Evolutionary conservation across 345 rosid genomes (phyloP).

Genomic region (Salix suchowensis): DNA sequence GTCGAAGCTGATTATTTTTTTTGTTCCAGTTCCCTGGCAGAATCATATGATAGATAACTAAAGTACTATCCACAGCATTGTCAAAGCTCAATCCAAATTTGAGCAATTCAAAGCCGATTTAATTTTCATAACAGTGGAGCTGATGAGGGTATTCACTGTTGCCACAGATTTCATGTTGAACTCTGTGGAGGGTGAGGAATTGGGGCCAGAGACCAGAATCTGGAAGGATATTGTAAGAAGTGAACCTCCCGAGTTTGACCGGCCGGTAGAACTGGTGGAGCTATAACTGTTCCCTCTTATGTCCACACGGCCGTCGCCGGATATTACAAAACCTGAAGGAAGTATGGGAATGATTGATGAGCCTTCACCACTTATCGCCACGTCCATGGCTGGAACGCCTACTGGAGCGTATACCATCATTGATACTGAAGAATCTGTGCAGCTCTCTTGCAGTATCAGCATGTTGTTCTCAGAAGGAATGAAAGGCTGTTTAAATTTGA

Average conservation of each 20-base stretch:
- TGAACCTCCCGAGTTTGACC: conserved; percentile 30
- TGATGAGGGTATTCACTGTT: conserved; percentile 46
- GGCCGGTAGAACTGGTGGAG: conserved; percentile 3
- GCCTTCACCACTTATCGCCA: conserved; percentile 34
- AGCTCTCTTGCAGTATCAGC: conserved; percentile 59
- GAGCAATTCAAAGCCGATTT: conserved; percentile 38
- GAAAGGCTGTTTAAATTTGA: conserved; percentile 24
- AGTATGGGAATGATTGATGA: conserved; percentile 41
- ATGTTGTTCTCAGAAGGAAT: conserved; percentile 22
- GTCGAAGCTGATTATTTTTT: not conserved
- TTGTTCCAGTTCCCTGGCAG: not conserved
- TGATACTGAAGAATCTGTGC: conserved; percentile 43
- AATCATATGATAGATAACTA: not conserved
- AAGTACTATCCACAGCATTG: not conserved
- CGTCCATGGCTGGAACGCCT: conserved; percentile 27
- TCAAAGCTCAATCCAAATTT: conserved; percentile 1
- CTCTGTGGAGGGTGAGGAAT: conserved; percentile 15
- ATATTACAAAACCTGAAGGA: conserved; percentile 70
- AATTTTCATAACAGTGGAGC: conserved; percentile 47
- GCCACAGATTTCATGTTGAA: conserved; percentile 40
- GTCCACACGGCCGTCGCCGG: conserved; percentile 36
- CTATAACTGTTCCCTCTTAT: not conserved
- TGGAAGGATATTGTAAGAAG: conserved; percentile 61
- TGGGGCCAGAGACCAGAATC: conserved; percentile 37
- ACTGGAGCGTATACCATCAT: conserved; percentile 61